Evolutionary conservation across 805 yeast species (phyloP).

Genomic region (Pichia heedii): DNA sequence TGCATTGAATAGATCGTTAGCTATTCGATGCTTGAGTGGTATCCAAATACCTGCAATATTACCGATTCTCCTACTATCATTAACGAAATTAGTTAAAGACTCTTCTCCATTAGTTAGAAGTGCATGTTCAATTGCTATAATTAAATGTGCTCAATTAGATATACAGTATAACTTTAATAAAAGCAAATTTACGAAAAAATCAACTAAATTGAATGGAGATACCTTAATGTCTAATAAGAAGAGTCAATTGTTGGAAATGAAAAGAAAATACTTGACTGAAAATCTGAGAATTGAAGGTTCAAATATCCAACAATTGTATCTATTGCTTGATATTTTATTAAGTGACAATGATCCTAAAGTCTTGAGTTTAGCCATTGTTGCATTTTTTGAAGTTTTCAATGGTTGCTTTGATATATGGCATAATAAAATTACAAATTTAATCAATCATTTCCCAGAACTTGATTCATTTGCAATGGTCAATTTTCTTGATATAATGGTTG

Average conservation of each 20-base stretch:
- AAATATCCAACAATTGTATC: constrained; percentile 41
- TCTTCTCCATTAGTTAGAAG: constrained; percentile 69
- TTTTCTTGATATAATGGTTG: constrained; percentile 52
- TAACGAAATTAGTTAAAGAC: constrained; percentile 62
- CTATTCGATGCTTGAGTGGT: constrained; percentile 76
- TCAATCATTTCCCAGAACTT: constrained; percentile 35
- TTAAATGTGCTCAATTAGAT: constrained; percentile 40
- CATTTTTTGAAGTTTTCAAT: constrained; percentile 45
- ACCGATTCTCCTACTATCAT: constrained; percentile 67
- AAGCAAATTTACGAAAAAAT: neutral
- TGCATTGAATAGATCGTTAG: constrained; percentile 59
- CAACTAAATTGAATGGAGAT: neutral
- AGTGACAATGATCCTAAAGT: constrained; percentile 62
- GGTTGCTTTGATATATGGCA: constrained; percentile 61
- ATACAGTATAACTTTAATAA: constrained; percentile 12
- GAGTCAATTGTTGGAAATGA: too few species aligned
- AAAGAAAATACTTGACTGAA: constrained; percentile 2
- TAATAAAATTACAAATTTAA: constrained; percentile 45
- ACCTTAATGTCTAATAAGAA: neutral
- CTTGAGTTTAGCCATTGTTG: constrained; percentile 55
- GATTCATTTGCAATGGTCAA: constrained; percentile 67
- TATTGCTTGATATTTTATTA: constrained; percentile 43
- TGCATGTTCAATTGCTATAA: constrained; percentile 69
- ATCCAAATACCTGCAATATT: constrained; percentile 72
- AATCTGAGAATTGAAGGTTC: constrained; percentile 24